phyloP scores from a whole-genome alignment of 2,329 filamentous ascomycete genomes.

The Ceratocystis ficicola region DNA sequence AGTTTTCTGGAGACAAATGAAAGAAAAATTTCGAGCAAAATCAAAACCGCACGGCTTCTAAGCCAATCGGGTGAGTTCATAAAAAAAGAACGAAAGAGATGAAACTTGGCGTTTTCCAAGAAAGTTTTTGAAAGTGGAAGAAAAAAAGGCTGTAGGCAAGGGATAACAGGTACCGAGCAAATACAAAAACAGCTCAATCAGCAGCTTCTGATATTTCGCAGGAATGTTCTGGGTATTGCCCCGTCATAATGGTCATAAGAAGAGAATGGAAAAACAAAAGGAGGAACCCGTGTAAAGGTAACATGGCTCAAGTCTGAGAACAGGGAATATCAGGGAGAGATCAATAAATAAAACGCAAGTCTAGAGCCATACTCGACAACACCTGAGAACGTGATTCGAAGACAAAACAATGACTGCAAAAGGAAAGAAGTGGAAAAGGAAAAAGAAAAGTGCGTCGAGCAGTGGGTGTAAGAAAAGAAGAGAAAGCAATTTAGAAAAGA shows the following conservation, averaged over 20 bases:
- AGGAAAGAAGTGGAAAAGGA: neutral
- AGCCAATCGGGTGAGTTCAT: neutral
- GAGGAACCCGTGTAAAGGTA: neutral
- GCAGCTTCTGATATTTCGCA: neutral
- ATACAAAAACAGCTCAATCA: conserved; percentile 12
- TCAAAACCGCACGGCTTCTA: neutral
- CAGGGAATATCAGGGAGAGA: neutral
- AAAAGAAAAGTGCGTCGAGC: neutral
- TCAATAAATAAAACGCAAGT: neutral
- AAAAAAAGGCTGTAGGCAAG: conserved; percentile 21
- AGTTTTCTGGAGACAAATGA: neutral
- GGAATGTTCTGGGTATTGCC: conserved; percentile 17
- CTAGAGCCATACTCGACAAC: conserved; percentile 3
- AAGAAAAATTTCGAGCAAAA: neutral
- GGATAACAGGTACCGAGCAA: conserved; percentile 17
- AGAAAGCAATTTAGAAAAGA: neutral
- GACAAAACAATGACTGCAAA: conserved; percentile 5
- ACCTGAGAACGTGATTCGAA: conserved; percentile 5
- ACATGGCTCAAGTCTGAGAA: neutral
- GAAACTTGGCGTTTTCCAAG: neutral
- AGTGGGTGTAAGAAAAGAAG: conserved; percentile 2
- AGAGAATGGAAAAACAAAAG: conserved; percentile 2
- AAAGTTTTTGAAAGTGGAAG: neutral
- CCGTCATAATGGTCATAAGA: conserved; percentile 20
- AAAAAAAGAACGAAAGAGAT: conserved; percentile 9